These are phyloP conservation scores for Barnettozyma hawaiiensis DNA, from an alignment of 1,139 yeast genomes.

Conservation along the genomic window DNA sequence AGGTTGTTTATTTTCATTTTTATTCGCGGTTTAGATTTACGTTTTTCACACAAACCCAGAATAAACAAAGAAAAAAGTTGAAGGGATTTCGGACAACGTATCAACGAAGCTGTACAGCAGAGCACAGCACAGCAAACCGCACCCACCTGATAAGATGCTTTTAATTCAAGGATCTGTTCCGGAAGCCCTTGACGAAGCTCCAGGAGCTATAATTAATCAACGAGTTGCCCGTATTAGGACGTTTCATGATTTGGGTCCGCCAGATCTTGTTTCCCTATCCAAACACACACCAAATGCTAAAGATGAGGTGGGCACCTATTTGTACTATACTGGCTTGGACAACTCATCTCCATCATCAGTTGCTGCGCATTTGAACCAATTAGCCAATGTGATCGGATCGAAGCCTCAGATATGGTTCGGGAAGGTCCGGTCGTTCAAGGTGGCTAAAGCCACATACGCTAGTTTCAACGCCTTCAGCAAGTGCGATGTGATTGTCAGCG, in stretches of 20 bases:
- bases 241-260: slow-evolving; percentile 73
- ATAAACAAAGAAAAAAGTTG: neutral
- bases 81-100: neutral
- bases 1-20: too few relatives aligned
- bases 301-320: slow-evolving; percentile 31
- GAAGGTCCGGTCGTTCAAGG: slow-evolving; percentile 70
- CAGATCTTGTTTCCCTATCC: slow-evolving; percentile 74
- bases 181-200: slow-evolving; percentile 45
- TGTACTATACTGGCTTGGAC: slow-evolving; percentile 53
- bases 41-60: neutral
- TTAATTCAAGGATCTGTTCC: slow-evolving; percentile 44
- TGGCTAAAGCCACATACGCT: slow-evolving; percentile 65
- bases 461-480: slow-evolving; percentile 71
- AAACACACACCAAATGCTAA: slow-evolving; percentile 32
- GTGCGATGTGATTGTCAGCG: slow-evolving; percentile 72
- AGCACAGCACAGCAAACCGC: too few relatives aligned
- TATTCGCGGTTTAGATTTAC: neutral
- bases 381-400: slow-evolving; percentile 59
- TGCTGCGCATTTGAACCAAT: slow-evolving; percentile 72
- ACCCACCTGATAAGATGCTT: neutral
- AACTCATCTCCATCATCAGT: slow-evolving; percentile 61
- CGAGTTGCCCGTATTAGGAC: slow-evolving; percentile 41
- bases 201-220: slow-evolving; percentile 46
- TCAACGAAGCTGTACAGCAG: too few relatives aligned
- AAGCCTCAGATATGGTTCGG: slow-evolving; percentile 68